phyloP scores from a whole-genome alignment of 768 basidiomycete species.

The Boletus sensibilis region DNA sequence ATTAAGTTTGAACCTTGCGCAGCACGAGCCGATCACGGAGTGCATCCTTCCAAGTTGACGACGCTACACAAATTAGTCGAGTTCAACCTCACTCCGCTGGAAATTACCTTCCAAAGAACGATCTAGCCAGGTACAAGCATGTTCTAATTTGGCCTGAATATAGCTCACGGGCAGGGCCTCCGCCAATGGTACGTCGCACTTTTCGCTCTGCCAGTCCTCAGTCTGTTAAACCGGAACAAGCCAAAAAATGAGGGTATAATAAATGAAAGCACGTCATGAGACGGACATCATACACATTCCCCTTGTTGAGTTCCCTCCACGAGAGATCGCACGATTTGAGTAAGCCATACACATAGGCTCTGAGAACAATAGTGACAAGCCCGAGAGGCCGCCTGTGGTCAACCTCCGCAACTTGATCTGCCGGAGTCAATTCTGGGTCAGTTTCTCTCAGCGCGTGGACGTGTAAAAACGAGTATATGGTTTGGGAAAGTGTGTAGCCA shows the following conservation, averaged over 20 bases:
- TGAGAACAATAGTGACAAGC: slow-evolving; percentile 66
- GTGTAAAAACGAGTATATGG: slow-evolving; percentile 77
- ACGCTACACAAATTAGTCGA: slow-evolving; percentile 36
- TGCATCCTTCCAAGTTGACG: slow-evolving; percentile 48
- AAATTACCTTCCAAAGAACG: slow-evolving; percentile 41
- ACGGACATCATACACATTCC: slow-evolving; percentile 75
- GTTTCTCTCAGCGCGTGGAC: slow-evolving; percentile 63
- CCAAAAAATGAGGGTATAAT: slow-evolving; percentile 11
- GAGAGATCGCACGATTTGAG: slow-evolving; percentile 80
- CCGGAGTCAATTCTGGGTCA: slow-evolving; percentile 50
- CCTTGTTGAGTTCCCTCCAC: slow-evolving; percentile 80
- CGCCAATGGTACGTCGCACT: slow-evolving; percentile 74
- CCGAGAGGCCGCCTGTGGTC: slow-evolving; percentile 55
- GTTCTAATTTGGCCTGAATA: slow-evolving; percentile 54
- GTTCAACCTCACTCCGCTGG: not conserved
- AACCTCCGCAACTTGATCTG: slow-evolving; percentile 15
- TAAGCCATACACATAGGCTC: slow-evolving; percentile 63
- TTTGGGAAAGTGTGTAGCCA: slow-evolving; percentile 83
- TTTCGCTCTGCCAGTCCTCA: slow-evolving; percentile 90
- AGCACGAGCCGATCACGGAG: slow-evolving; percentile 52
- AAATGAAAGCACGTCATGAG: slow-evolving; percentile 15
- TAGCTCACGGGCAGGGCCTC: slow-evolving; percentile 59
- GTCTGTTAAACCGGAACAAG: slow-evolving; percentile 42
- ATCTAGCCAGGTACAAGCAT: slow-evolving; percentile 61
- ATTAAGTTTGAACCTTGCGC: slow-evolving; percentile 47